These are phyloP conservation scores for Lactarius evosmus DNA, from an alignment of 768 basidiomycete species.

Conservation along the genomic window DNA sequence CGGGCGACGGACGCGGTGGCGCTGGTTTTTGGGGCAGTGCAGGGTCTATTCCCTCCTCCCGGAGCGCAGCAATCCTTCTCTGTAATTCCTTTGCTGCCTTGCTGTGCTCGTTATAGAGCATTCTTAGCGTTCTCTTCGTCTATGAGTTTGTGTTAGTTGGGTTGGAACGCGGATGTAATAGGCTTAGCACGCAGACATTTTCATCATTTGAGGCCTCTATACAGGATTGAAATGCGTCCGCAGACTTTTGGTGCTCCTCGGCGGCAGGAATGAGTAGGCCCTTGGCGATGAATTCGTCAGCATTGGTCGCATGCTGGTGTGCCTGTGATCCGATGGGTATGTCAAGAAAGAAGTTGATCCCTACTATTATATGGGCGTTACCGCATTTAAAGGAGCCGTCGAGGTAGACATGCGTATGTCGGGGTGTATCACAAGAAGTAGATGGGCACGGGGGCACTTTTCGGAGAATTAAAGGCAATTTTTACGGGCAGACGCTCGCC, in stretches of 20 bases:
- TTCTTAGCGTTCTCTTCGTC: conserved; percentile 74
- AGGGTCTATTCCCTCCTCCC: conserved; percentile 76
- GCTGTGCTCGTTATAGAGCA: conserved; percentile 71
- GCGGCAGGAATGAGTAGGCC: conserved; percentile 70
- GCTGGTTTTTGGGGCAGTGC: conserved; percentile 59
- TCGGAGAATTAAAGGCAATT: conserved; percentile 9
- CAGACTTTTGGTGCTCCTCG: conserved; percentile 73
- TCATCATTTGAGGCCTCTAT: conserved; percentile 70
- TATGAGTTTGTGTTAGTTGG: conserved; percentile 32
- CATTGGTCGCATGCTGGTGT: conserved; percentile 77
- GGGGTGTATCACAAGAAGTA: not conserved
- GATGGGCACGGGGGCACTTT: not conserved
- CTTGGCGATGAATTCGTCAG: conserved; percentile 63
- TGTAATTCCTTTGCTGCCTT: conserved; percentile 71
- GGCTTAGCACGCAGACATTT: conserved; percentile 46
- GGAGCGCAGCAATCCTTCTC: conserved; percentile 65
- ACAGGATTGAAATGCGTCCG: conserved; percentile 69
- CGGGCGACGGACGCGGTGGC: conserved; percentile 31
- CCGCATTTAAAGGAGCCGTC: conserved; percentile 32
- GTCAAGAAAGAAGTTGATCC: conserved; percentile 13
- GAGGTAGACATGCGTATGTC: conserved; percentile 28
- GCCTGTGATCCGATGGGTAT: conserved; percentile 47
- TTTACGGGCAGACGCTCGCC: conserved; percentile 2
- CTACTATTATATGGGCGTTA: conserved; percentile 15
- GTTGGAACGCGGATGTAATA: conserved; percentile 14